Percentiles rank a stretch among this genome's conserved stretches.
Evolutionary conservation across 768 basidiomycete genomes (phyloP).

Genomic region (Rhizopogon vulgaris): DNA sequence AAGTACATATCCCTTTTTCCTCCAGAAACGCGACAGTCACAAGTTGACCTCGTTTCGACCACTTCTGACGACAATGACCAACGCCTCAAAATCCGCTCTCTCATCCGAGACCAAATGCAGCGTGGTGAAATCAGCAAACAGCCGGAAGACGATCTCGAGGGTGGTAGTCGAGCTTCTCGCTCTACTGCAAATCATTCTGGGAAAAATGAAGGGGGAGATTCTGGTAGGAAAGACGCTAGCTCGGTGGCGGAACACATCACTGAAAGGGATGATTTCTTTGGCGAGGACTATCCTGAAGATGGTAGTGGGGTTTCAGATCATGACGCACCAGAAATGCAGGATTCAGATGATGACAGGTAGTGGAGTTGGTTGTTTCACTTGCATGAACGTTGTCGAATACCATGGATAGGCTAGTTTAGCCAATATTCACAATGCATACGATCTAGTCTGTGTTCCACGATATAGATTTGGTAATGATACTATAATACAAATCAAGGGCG

Average conservation of each 20-base stretch:
- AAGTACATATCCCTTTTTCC: slow-evolving; percentile 93
- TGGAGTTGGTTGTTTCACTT: background rate
- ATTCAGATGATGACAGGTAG: background rate
- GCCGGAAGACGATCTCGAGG: slow-evolving; percentile 44
- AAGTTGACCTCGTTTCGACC: slow-evolving; percentile 2
- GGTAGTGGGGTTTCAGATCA: slow-evolving; percentile 12
- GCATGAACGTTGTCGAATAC: background rate
- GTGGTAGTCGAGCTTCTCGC: background rate
- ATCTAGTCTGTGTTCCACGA: background rate
- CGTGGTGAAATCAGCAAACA: slow-evolving; percentile 49
- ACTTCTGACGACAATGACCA: slow-evolving; percentile 33
- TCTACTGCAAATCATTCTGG: background rate
- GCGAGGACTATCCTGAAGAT: slow-evolving; percentile 14
- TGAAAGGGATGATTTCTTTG: slow-evolving; percentile 22
- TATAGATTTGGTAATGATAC: background rate
- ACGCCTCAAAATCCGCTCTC: slow-evolving; percentile 51
- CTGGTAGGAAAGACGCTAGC: slow-evolving; percentile 1
- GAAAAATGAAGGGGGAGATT: background rate
- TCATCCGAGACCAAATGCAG: slow-evolving; percentile 57
- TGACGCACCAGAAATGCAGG: background rate
- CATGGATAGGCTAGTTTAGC: background rate
- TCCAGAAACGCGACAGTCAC: slow-evolving; percentile 39
- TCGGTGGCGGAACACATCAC: slow-evolving; percentile 11
- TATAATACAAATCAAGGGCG: background rate
- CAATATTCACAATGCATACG: background rate